Conservation (phyloP, 2,329 filamentous ascomycete genomes). For the Podosphaera xanthii region DNA sequence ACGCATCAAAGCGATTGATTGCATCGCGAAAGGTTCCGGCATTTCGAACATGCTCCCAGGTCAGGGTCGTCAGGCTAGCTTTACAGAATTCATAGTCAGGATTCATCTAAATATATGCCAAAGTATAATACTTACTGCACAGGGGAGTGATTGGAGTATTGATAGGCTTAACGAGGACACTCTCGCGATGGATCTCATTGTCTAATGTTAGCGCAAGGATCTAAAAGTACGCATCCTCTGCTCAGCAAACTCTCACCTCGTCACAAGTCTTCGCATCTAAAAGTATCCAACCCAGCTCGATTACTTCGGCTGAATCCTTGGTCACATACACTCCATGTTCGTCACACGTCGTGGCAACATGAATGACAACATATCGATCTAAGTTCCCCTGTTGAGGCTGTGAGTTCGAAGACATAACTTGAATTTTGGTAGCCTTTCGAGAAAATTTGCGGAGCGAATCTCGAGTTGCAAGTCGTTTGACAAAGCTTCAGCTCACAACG, state of each 20-base stretch:
- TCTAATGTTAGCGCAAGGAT: neutral
- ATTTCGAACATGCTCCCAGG: conserved; percentile 96
- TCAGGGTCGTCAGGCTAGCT: conserved; percentile 94
- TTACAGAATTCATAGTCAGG: conserved; percentile 6
- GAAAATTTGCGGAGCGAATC: neutral
- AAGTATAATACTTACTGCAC: conserved; percentile 58
- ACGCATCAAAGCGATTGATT: conserved; percentile 81
- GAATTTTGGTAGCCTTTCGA: conserved; percentile 14
- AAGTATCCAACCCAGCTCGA: conserved; percentile 95
- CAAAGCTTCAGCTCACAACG: neutral
- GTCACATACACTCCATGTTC: conserved; percentile 98
- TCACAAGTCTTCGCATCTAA: conserved; percentile 78
- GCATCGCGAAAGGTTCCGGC: conserved; percentile 94
- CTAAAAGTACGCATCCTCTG: neutral
- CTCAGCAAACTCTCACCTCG: conserved; percentile 39
- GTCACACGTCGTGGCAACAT: conserved; percentile 96
- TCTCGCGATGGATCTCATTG: conserved; percentile 60
- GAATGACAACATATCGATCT: conserved; percentile 94
- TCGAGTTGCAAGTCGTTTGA: neutral
- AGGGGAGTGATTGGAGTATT: conserved; percentile 97
- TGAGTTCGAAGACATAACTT: conserved; percentile 29
- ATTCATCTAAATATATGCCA: neutral
- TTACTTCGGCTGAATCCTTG: conserved; percentile 96
- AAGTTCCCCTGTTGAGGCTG: conserved; percentile 42
- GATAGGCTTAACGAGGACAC: conserved; percentile 89